These are phyloP conservation scores for Papilionanthe hybrid DNA, from an alignment of 116 monocot species.

Conservation along the genomic window DNA sequence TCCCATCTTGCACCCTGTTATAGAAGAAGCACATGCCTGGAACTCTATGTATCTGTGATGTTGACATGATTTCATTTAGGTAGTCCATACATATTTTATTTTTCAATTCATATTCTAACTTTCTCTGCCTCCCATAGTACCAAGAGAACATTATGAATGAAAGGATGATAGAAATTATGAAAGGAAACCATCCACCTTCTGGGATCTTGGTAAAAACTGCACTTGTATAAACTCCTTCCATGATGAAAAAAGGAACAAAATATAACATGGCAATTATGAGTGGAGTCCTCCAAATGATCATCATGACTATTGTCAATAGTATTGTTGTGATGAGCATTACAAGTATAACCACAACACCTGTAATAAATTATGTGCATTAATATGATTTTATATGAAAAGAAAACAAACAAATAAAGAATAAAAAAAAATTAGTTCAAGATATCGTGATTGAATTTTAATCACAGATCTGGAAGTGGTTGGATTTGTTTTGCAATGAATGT, in stretches of 20 bases:
- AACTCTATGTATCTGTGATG: slow-evolving; percentile 41
- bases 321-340: slow-evolving; percentile 88
- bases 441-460: too few relatives aligned
- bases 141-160: slow-evolving; percentile 71
- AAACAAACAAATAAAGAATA: too few relatives aligned
- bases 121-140: slow-evolving; percentile 67
- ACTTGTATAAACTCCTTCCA: slow-evolving; percentile 65
- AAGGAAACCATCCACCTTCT: slow-evolving; percentile 82
- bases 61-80: slow-evolving; percentile 34
- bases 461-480: too few relatives aligned
- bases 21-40: slow-evolving; percentile 77
- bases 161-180: slow-evolving; percentile 62
- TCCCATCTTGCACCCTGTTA: slow-evolving; percentile 57
- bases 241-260: slow-evolving; percentile 38
- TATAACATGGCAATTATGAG: slow-evolving; percentile 34
- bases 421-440: too few relatives aligned
- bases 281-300: slow-evolving; percentile 62
- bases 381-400: background rate
- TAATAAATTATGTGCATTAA: background rate
- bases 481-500: too few relatives aligned
- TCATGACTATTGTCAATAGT: slow-evolving; percentile 63
- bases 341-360: slow-evolving; percentile 83
- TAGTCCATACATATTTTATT: slow-evolving; percentile 47
- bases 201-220: slow-evolving; percentile 65
- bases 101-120: slow-evolving; percentile 45